These are phyloP conservation scores for Casaregolazyma lundiana DNA, from an alignment of 1,139 yeast genomes.

Conservation along the genomic window DNA sequence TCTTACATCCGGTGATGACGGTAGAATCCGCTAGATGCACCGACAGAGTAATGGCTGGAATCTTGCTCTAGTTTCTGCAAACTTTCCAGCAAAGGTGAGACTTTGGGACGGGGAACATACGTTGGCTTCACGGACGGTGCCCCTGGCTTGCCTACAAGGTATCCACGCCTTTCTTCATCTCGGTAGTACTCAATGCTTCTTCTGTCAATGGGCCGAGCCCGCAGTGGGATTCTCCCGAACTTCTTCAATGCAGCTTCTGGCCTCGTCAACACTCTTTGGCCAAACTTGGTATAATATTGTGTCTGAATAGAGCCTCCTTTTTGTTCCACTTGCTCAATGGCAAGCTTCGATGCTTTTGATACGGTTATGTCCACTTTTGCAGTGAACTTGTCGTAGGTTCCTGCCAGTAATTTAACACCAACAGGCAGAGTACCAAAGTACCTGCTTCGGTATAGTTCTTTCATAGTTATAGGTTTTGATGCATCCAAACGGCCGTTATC, in stretches of 20 bases:
- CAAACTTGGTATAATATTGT: conserved; percentile 59
- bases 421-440: conserved; percentile 60
- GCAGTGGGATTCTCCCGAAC: conserved; percentile 76
- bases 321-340: conserved; percentile 66
- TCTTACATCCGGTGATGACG: conserved; percentile 5
- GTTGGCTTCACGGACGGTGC: conserved; percentile 32
- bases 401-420: conserved; percentile 80
- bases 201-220: conserved; percentile 80
- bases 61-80: conserved; percentile 8
- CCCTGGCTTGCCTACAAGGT: conserved; percentile 42
- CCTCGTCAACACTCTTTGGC: conserved; percentile 67
- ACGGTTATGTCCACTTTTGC: conserved; percentile 68
- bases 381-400: conserved; percentile 52
- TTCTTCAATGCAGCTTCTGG: conserved; percentile 66
- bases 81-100: conserved; percentile 9
- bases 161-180: conserved; percentile 69
- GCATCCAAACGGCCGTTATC: conserved; percentile 43
- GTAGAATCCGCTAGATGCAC: conserved; percentile 8
- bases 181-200: conserved; percentile 79
- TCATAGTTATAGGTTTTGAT: conserved; percentile 65
- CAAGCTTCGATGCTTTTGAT: conserved; percentile 68
- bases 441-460: conserved; percentile 62
- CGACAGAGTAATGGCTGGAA: conserved; percentile 5
- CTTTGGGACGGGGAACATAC: conserved; percentile 23
- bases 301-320: conserved; percentile 73